A percentile compares a stretch with the other conserved stretches of the same genome.
Conservation (phyloP, 73 alveolate species). For the Paraurostyla sp. region DNA sequence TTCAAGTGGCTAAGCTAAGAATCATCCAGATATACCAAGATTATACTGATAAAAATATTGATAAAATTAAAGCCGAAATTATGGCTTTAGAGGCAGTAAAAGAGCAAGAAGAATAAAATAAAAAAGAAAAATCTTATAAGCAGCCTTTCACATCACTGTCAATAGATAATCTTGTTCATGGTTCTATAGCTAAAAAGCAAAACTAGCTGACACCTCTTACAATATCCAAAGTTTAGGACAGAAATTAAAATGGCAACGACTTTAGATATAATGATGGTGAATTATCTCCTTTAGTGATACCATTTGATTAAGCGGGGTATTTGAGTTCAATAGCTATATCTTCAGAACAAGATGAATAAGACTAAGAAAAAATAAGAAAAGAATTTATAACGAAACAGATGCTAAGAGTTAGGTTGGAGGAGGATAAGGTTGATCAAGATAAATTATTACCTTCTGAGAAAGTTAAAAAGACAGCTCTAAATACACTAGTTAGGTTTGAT, state of each 20-base stretch:
- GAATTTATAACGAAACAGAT: conserved; percentile 60
- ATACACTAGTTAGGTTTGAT: conserved; percentile 34
- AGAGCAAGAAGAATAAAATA: neutral
- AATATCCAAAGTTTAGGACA: neutral
- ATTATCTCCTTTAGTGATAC: conserved; percentile 57
- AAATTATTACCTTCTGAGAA: neutral
- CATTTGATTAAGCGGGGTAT: conserved; percentile 69
- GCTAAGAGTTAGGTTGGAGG: conserved; percentile 17
- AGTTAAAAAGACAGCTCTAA: conserved; percentile 30
- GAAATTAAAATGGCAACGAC: neutral
- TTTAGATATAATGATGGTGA: conserved; percentile 58
- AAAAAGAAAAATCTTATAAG: conserved; percentile 44
- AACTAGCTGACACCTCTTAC: neutral
- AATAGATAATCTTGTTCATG: conserved; percentile 52
- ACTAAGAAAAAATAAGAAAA: conserved; percentile 50
- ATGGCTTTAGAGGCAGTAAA: conserved; percentile 43
- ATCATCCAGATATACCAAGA: conserved; percentile 83
- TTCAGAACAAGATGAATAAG: neutral
- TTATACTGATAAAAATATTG: conserved; percentile 80
- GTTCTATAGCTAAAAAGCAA: neutral
- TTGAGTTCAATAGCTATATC: conserved; percentile 65
- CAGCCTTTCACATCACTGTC: conserved; percentile 8
- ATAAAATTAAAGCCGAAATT: conserved; percentile 72
- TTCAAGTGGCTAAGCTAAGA: conserved; percentile 74
- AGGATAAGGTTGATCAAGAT: conserved; percentile 8